Base-by-base conservation (phyloP, 2,329 filamentous ascomycete genomes). In the Pyrenochaeta sp. region DNA sequence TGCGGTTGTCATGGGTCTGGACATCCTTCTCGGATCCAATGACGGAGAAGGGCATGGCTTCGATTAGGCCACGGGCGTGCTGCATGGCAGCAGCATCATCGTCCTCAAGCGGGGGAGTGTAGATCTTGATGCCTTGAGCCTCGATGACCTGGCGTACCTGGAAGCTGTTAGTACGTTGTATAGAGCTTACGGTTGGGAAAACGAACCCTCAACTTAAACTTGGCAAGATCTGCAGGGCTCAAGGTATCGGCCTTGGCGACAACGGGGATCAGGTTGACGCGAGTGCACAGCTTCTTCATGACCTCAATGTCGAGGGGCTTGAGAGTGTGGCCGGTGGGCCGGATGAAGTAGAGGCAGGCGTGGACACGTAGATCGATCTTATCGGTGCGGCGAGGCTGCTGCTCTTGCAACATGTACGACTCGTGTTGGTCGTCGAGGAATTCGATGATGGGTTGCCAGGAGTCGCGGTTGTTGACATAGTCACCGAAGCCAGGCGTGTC, bases 391-490 rank as follows among this genome's bases (percentile, higher is more conserved):
- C 90, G 90, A 64, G 95, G 94, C 79, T 99, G 94, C 78, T 99
- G 94, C 85, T 99, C 94, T 82, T 99, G 94, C 72, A 99, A 84
- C 94, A 99, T 99, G 79, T 99, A 99, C 24, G 94, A 99, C 82
- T 99, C 94, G 76, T 99, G 95, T 83, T 99, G 94, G 79, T 99
- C 94, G 77, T 99, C 94, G 68, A 99, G 83, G 81, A 99, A 99
- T 78, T 99, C 94, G 76, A 99, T 97, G 72, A 99, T 97, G 73
- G 94, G 94, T 84, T 96, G 95, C 94, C 94, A 99, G 54, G 94
- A 97, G 77, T 99, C 94, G 71, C 93, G 89, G 85, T 99, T 99
- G 88, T 99, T 99, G 74, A 99, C 94, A 72, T 99, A 99, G 84
- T 99, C 94, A 75, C 94, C 94, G 71, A 99, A 99, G 64, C 94